Percentiles rank a stretch among this genome's conserved stretches.
These are phyloP conservation scores for Neonectria neomacrospora DNA, from an alignment of 2,329 filamentous ascomycete genomes.

Conservation along the genomic window DNA sequence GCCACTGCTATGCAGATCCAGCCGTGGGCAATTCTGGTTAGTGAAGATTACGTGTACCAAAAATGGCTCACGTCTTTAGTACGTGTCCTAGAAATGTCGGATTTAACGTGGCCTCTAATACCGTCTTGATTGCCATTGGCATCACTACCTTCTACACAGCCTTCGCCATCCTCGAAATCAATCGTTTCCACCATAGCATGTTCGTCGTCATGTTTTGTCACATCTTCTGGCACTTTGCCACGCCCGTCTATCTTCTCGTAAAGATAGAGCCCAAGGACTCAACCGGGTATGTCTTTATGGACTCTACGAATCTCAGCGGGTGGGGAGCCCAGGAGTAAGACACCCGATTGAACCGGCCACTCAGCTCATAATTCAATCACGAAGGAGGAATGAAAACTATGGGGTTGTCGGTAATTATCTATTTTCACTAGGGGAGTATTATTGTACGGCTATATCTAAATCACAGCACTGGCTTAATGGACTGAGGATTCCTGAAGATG, in stretches of 20 bases:
- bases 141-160: slow-evolving; percentile 13
- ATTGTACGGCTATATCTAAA: neutral
- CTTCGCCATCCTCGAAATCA: slow-evolving; percentile 17
- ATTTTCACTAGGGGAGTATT: neutral
- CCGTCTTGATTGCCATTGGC: slow-evolving; percentile 15
- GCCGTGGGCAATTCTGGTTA: slow-evolving; percentile 19
- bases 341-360: neutral
- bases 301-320: slow-evolving; percentile 19
- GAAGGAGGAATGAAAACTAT: no score
- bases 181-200: slow-evolving; percentile 10
- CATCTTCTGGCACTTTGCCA: slow-evolving; percentile 18
- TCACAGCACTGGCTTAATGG: slow-evolving; percentile 16
- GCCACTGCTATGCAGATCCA: slow-evolving; percentile 25
- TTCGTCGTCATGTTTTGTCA: slow-evolving; percentile 13
- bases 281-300: slow-evolving; percentile 15
- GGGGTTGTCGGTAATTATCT: neutral
- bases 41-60: slow-evolving; percentile 9
- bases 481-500: slow-evolving; percentile 54
- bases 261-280: slow-evolving; percentile 12
- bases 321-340: slow-evolving; percentile 28
- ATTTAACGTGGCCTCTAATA: neutral
- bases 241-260: slow-evolving; percentile 16
- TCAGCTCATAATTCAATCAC: no score
- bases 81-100: neutral
- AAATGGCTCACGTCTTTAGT: slow-evolving; percentile 20